Evolutionary conservation across 2,329 filamentous ascomycete species (phyloP).

Genomic region (Cadophora luteo-olivacea): DNA sequence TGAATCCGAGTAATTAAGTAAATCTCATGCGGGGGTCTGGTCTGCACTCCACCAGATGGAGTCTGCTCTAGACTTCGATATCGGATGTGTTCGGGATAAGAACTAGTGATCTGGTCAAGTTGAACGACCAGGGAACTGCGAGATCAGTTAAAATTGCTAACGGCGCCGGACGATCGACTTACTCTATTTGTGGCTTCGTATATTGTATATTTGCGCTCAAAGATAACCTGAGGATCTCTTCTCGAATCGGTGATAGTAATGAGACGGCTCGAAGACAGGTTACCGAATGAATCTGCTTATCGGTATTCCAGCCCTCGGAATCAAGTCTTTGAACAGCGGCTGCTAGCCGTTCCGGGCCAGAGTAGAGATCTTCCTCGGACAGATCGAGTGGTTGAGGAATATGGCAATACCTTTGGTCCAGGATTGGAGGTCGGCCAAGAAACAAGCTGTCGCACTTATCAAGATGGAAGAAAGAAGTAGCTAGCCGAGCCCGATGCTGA

Average conservation of each 20-base stretch:
- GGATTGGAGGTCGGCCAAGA: slow-evolving; percentile 24
- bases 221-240: slow-evolving; percentile 24
- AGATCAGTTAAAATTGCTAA: neutral
- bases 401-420: slow-evolving; percentile 21
- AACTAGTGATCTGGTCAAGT: slow-evolving; percentile 5
- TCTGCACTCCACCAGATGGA: neutral
- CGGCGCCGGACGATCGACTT: neutral
- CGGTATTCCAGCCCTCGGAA: slow-evolving; percentile 27
- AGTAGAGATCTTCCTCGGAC: slow-evolving; percentile 23
- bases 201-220: slow-evolving; percentile 19
- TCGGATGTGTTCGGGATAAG: slow-evolving; percentile 19
- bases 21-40: neutral
- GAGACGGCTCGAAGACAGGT: slow-evolving; percentile 23
- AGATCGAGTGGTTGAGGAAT: slow-evolving; percentile 24
- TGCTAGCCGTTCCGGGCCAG: slow-evolving; percentile 3
- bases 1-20: slow-evolving; percentile 22
- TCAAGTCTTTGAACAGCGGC: slow-evolving; percentile 7
- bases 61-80: slow-evolving; percentile 11
- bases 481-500: slow-evolving; percentile 9
- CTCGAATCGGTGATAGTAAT: slow-evolving; percentile 20
- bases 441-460: slow-evolving; percentile 24
- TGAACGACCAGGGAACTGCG: slow-evolving; percentile 5
- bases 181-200: slow-evolving; percentile 21
- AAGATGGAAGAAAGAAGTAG: slow-evolving; percentile 16
- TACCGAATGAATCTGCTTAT: slow-evolving; percentile 23